Evolutionary conservation across 108 stramenopile genomes (phyloP).

Genomic region (Pseudonitzschia delicatissima): DNA sequence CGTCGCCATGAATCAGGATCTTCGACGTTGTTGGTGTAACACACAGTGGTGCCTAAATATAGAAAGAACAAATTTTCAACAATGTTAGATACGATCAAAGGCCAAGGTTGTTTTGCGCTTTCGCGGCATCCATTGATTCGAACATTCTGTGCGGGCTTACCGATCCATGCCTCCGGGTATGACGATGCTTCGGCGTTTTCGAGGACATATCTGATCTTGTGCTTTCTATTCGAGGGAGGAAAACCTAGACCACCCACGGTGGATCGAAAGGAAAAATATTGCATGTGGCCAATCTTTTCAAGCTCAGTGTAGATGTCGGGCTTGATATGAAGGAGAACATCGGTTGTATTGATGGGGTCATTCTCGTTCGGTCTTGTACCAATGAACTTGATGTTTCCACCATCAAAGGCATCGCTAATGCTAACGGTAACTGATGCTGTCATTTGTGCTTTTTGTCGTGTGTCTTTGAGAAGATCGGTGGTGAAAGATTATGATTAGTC

Average conservation of each 20-base stretch:
- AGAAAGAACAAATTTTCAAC: neutral
- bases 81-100: neutral
- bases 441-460: neutral
- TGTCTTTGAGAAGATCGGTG: neutral
- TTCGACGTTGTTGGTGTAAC: slow-evolving; percentile 41
- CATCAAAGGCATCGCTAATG: slow-evolving; percentile 76
- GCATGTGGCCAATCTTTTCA: slow-evolving; percentile 66
- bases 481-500: too few relatives aligned
- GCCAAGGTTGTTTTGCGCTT: too few relatives aligned
- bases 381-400: slow-evolving; percentile 71
- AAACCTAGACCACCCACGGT: slow-evolving; percentile 27
- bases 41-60: slow-evolving; percentile 51
- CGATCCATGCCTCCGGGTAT: slow-evolving; percentile 65
- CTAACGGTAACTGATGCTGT: slow-evolving; percentile 19
- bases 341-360: slow-evolving; percentile 17
- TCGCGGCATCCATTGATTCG: too few relatives aligned
- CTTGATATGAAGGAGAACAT: slow-evolving; percentile 51
- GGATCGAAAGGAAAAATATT: slow-evolving; percentile 71
- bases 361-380: slow-evolving; percentile 21
- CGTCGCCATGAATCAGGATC: slow-evolving; percentile 63
- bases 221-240: slow-evolving; percentile 12
- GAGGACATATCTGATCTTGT: slow-evolving; percentile 55
- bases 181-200: slow-evolving; percentile 60
- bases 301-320: slow-evolving; percentile 68
- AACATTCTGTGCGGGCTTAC: neutral